These are phyloP conservation scores for Macrolepiota albuminosa DNA, from an alignment of 768 basidiomycete genomes.

Conservation along the genomic window DNA sequence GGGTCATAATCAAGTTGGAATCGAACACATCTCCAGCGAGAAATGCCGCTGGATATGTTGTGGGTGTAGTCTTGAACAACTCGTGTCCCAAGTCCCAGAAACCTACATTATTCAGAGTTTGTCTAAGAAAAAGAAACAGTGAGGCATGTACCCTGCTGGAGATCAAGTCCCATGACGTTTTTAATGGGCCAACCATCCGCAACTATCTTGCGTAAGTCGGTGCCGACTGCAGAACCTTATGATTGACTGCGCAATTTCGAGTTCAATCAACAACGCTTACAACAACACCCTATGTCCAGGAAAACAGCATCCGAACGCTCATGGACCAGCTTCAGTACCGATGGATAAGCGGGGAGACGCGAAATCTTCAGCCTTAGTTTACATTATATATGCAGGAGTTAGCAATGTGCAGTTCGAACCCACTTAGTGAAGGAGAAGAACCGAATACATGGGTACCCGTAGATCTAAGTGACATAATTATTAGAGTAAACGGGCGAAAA, in stretches of 20 bases:
- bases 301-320: conserved; percentile 21
- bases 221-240: conserved; percentile 24
- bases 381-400: not conserved
- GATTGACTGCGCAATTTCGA: not conserved
- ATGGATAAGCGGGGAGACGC: conserved; percentile 23
- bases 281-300: conserved; percentile 31
- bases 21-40: conserved; percentile 46
- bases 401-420: not conserved
- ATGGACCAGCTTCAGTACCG: conserved; percentile 18
- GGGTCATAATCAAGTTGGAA: conserved; percentile 28
- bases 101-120: conserved; percentile 23
- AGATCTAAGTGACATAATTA: conserved; percentile 14
- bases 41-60: conserved; percentile 45
- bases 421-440: conserved; percentile 25
- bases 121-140: not conserved
- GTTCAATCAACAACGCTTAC: conserved; percentile 12
- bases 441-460: conserved; percentile 28
- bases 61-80: conserved; percentile 40
- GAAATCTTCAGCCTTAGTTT: conserved; percentile 21
- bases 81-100: conserved; percentile 54
- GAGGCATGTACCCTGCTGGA: conserved; percentile 20
- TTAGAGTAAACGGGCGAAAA: not conserved
- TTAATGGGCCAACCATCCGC: conserved; percentile 27
- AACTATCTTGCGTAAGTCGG: conserved; percentile 26
- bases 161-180: conserved; percentile 26